These are phyloP conservation scores for Candida tibetensis DNA, from an alignment of 805 yeast species.

Conservation along the genomic window DNA sequence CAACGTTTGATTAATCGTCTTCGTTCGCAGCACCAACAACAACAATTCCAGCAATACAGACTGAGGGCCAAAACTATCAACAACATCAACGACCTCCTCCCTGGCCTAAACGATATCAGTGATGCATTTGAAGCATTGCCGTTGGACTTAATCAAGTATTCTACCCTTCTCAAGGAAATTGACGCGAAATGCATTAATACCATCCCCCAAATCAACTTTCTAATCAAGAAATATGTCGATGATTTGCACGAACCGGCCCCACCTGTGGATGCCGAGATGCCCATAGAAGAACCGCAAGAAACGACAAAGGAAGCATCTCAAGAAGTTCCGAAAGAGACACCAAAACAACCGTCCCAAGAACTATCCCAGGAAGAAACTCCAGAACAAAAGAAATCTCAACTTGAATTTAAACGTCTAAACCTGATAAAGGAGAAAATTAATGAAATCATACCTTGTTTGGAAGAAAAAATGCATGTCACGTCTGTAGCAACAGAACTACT, in stretches of 20 bases:
- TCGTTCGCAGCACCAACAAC: conserved; percentile 19
- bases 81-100: conserved; percentile 43
- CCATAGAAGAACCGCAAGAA: conserved; percentile 8
- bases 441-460: conserved; percentile 86
- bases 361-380: neutral
- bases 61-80: conserved; percentile 31
- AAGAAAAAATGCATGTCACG: conserved; percentile 97
- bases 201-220: conserved; percentile 60
- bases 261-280: conserved; percentile 1
- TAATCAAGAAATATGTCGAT: conserved; percentile 48
- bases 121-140: conserved; percentile 94
- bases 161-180: conserved; percentile 85
- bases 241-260: conserved; percentile 16
- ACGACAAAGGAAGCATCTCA: conserved; percentile 4
- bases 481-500: conserved; percentile 82
- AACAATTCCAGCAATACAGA: conserved; percentile 34
- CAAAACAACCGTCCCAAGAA: neutral
- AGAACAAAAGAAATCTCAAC: neutral
- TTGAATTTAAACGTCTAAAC: conserved; percentile 32
- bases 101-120: conserved; percentile 87
- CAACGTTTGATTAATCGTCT: conserved; percentile 27
- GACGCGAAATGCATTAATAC: conserved; percentile 88
- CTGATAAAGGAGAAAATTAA: conserved; percentile 45
- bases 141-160: conserved; percentile 72
- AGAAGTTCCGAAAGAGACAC: conserved; percentile 6